Conservation (phyloP, 1,139 yeast genomes). For the Magnusiomyces ingens region DNA sequence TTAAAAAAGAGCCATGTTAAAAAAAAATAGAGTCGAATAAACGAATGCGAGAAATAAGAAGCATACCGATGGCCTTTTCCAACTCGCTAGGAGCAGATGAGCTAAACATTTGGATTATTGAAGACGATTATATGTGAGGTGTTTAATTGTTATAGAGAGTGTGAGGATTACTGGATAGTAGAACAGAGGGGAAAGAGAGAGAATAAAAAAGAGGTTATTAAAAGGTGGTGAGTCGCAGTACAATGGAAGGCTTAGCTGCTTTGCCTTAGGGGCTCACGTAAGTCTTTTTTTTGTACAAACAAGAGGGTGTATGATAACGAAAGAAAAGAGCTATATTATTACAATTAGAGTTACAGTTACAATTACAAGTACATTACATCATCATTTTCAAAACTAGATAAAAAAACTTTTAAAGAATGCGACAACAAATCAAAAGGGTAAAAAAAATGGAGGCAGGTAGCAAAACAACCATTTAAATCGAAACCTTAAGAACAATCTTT, state of each 20-base stretch:
- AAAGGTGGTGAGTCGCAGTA: background rate
- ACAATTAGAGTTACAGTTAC: too few relatives aligned
- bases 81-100: constrained; percentile 20
- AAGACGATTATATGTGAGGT: too few relatives aligned
- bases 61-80: constrained; percentile 20
- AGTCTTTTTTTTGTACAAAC: background rate
- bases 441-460: background rate
- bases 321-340: background rate
- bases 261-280: too few relatives aligned
- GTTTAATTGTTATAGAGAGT: too few relatives aligned
- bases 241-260: too few relatives aligned
- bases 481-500: constrained; percentile 42
- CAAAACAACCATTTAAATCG: constrained; percentile 4
- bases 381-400: background rate
- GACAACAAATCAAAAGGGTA: background rate
- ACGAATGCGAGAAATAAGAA: too few relatives aligned
- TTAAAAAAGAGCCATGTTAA: background rate
- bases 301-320: background rate
- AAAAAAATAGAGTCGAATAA: background rate
- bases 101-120: constrained; percentile 20
- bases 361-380: background rate
- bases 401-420: background rate
- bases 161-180: background rate
- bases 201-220: background rate
- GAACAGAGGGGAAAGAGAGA: background rate